These are phyloP conservation scores for Paramecium primaurelia DNA, from an alignment of 73 alveolate genomes.

Conservation along the genomic window DNA sequence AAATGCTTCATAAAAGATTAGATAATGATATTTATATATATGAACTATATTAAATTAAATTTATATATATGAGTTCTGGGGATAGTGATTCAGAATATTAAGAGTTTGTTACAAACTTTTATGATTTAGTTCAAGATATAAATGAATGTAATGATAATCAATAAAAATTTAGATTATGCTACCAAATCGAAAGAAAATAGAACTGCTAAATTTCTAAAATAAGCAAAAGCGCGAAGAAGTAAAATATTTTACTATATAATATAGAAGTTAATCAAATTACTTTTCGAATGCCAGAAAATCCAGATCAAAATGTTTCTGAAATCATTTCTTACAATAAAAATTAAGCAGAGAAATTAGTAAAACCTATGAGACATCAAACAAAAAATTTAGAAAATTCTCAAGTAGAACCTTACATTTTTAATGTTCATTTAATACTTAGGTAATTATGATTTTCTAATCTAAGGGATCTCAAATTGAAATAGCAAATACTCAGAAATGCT, in stretches of 20 bases:
- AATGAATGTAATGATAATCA: not conserved
- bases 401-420: not conserved
- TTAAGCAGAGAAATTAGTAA: not conserved
- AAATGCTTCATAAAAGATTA: not conserved
- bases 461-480: not conserved
- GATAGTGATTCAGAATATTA: not conserved
- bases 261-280: not conserved
- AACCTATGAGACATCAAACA: not conserved
- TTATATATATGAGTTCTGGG: not conserved
- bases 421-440: not conserved
- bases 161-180: not conserved
- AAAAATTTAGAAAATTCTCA: not conserved
- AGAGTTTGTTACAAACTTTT: not conserved
- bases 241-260: not conserved
- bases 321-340: slow-evolving; percentile 7
- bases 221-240: slow-evolving; percentile 18
- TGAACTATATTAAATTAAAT: not conserved
- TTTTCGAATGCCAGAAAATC: not conserved
- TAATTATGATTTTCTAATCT: not conserved
- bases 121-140: not conserved
- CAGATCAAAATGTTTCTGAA: not conserved
- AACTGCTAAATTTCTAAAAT: not conserved
- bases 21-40: not conserved
- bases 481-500: not conserved
- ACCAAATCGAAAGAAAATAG: not conserved